These are phyloP conservation scores for Suillus bovinus DNA, from an alignment of 768 basidiomycete genomes.

Conservation along the genomic window DNA sequence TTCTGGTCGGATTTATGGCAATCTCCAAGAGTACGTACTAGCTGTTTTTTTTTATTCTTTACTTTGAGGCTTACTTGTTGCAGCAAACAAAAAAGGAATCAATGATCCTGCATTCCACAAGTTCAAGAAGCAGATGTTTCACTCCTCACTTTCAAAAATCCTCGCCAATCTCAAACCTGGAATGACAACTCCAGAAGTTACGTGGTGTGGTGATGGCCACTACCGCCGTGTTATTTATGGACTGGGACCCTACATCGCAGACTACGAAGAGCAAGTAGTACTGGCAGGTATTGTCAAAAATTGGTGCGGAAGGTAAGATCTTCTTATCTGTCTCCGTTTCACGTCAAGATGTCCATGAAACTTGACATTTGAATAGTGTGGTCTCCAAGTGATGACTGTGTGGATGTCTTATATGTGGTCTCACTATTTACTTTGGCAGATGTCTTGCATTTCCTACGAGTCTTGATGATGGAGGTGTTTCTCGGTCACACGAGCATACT, in stretches of 20 bases:
- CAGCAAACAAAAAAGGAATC: slow-evolving; percentile 10
- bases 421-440: no score
- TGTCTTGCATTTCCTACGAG: no score
- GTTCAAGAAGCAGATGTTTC: slow-evolving; percentile 23
- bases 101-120: slow-evolving; percentile 14
- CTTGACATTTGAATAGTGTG: no score
- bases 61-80: no score
- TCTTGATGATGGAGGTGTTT: no score
- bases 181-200: no score
- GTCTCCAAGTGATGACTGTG: no score
- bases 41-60: no score
- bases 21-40: slow-evolving; percentile 28
- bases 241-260: slow-evolving; percentile 39
- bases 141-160: slow-evolving; percentile 13
- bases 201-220: slow-evolving; percentile 31
- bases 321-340: neutral
- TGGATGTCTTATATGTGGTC: no score
- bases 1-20: slow-evolving; percentile 23
- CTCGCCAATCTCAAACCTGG: no score
- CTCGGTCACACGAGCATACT: no score
- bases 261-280: slow-evolving; percentile 36
- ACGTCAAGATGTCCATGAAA: no score
- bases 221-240: slow-evolving; percentile 32
- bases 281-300: slow-evolving; percentile 24
- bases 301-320: slow-evolving; percentile 38